phyloP scores from a whole-genome alignment of 176 grass and related monocot species.

The Secale cereale region DNA sequence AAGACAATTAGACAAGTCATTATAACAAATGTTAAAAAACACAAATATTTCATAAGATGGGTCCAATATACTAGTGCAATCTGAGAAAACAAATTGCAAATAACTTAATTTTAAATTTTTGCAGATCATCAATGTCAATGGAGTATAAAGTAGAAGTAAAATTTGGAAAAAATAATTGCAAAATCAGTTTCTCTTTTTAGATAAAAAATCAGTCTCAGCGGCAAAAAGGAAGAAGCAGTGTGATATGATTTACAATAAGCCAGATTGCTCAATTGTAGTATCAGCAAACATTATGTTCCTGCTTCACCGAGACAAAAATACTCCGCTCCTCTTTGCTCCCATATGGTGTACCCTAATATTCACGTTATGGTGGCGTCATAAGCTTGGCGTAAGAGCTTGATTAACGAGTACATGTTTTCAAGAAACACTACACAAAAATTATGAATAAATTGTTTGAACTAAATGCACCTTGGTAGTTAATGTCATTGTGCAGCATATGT shows the following conservation, averaged over 20 bases:
- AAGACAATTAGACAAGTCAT: background rate
- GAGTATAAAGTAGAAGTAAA: background rate
- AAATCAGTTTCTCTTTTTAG: background rate
- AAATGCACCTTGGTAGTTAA: background rate
- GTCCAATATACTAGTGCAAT: too few species aligned
- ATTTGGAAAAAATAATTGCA: background rate
- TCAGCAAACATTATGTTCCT: background rate
- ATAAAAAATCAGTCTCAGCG: background rate
- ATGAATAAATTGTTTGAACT: background rate
- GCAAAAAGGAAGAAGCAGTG: background rate
- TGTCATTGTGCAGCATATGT: background rate
- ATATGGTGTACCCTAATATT: conserved; percentile 7
- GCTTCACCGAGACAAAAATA: background rate
- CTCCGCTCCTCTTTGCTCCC: background rate
- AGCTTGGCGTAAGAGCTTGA: conserved; percentile 5
- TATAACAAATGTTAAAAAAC: background rate
- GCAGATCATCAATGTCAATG: background rate
- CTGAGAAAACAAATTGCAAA: too few species aligned
- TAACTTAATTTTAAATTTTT: background rate
- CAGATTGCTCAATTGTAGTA: background rate
- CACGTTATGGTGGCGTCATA: background rate
- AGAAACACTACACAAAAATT: conserved; percentile 4
- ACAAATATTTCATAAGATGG: background rate
- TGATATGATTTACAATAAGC: background rate
- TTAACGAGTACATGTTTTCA: background rate